These are phyloP conservation scores for Diplodia sapinea DNA, from an alignment of 2,329 filamentous ascomycete species.

Conservation along the genomic window DNA sequence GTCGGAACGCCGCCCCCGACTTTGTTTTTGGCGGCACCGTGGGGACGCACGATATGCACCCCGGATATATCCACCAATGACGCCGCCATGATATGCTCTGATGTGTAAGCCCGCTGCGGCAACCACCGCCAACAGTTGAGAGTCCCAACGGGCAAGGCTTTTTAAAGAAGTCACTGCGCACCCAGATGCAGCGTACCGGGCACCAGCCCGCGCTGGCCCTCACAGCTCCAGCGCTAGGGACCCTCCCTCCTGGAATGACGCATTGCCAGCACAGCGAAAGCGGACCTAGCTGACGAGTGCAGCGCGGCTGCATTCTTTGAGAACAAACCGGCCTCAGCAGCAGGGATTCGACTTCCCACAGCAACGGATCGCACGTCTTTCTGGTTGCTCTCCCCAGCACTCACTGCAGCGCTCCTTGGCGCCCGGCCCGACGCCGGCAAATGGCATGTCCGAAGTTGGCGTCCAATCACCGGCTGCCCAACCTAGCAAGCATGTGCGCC, in stretches of 20 bases:
- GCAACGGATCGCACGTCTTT: background rate
- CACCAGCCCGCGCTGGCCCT: background rate
- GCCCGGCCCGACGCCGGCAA: constrained; percentile 1
- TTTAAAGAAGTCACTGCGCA: background rate
- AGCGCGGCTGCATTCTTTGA: background rate
- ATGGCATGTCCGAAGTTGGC: background rate
- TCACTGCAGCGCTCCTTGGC: background rate
- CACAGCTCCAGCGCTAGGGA: constrained; percentile 1
- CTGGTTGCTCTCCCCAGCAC: background rate
- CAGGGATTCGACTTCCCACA: background rate
- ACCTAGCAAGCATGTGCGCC: constrained; percentile 6
- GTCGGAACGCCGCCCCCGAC: background rate
- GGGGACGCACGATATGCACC: constrained; percentile 17
- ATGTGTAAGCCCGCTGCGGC: background rate
- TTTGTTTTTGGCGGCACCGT: constrained; percentile 16
- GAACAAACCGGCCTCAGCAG: background rate
- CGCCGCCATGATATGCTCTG: background rate
- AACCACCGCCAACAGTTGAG: constrained; percentile 14
- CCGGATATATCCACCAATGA: constrained; percentile 17
- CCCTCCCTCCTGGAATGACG: background rate
- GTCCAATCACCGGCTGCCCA: background rate
- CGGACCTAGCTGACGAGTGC: background rate
- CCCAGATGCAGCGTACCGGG: background rate
- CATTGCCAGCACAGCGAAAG: constrained; percentile 21
- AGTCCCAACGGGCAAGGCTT: background rate